Percentiles rank a stretch among this genome's conserved stretches.
Evolutionary conservation across 352 stramenopile genomes (phyloP).

Genomic region (Aphanomyces astaci): DNA sequence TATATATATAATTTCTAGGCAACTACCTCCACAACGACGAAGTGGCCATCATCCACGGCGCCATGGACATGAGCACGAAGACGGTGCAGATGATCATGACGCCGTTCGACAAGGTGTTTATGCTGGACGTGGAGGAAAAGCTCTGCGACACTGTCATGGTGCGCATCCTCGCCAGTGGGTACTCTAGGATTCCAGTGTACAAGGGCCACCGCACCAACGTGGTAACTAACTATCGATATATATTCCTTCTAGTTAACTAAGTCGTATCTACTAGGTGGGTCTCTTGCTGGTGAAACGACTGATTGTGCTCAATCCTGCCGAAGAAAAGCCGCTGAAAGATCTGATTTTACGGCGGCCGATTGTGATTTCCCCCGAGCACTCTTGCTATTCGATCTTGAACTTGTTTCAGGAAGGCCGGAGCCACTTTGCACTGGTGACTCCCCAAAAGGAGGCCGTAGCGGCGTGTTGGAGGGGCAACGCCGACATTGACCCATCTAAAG

Average conservation of each 20-base stretch:
- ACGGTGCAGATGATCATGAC: constrained; percentile 47
- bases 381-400: constrained; percentile 52
- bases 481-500: constrained; percentile 28
- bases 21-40: constrained; percentile 31
- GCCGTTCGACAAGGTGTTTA: constrained; percentile 40
- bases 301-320: constrained; percentile 42
- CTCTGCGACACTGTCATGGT: constrained; percentile 36
- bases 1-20: background rate
- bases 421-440: constrained; percentile 37
- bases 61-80: constrained; percentile 46
- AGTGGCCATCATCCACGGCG: constrained; percentile 55
- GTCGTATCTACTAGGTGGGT: constrained; percentile 24
- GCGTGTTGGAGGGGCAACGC: constrained; percentile 13
- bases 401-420: constrained; percentile 46
- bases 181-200: constrained; percentile 57
- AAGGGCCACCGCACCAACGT: constrained; percentile 32
- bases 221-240: background rate
- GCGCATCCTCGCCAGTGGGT: constrained; percentile 45
- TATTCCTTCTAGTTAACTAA: background rate
- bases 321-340: constrained; percentile 27
- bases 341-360: constrained; percentile 33
- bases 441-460: constrained; percentile 26
- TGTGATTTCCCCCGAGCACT: constrained; percentile 38
- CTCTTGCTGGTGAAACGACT: constrained; percentile 45
- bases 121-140: constrained; percentile 33